Percentiles rank a stretch among this genome's conserved stretches.
phyloP scores from a whole-genome alignment of 148 eudicot genomes.

The Linanthus parryae region DNA sequence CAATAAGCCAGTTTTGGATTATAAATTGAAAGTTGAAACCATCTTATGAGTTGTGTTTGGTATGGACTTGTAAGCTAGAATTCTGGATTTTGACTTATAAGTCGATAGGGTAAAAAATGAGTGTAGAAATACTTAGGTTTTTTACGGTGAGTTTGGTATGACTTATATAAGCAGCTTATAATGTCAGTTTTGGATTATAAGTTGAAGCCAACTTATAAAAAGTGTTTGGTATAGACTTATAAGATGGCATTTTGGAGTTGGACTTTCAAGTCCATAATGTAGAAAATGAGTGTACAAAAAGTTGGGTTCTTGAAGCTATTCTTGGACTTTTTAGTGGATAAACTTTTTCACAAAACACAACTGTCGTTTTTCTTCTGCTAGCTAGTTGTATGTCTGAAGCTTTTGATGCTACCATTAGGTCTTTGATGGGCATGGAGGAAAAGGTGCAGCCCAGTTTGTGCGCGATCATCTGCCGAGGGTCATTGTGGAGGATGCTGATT shows the following conservation, averaged over 20 bases:
- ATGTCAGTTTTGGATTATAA: no score
- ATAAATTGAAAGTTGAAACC: no score
- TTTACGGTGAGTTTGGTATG: no score
- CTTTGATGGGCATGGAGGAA: conserved; percentile 97
- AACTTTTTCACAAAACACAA: not conserved
- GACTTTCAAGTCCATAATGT: not conserved
- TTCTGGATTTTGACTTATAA: no score
- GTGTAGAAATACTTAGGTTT: no score
- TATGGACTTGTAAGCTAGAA: no score
- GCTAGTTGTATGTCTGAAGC: not conserved
- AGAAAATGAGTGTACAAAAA: no score
- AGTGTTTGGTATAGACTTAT: not conserved
- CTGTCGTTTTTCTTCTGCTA: not conserved
- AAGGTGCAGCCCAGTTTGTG: conserved; percentile 83
- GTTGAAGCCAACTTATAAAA: not conserved
- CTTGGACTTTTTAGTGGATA: not conserved
- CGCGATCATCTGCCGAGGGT: conserved; percentile 89
- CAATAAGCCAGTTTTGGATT: no score
- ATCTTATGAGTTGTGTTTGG: no score
- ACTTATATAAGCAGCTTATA: no score
- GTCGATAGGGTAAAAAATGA: no score
- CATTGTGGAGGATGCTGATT: conserved; percentile 89
- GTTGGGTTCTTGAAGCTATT: not conserved
- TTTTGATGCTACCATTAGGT: conserved; percentile 37
- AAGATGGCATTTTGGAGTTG: not conserved